Conservation (phyloP, 345 rosid species). For the Gossypium thurberi region DNA sequence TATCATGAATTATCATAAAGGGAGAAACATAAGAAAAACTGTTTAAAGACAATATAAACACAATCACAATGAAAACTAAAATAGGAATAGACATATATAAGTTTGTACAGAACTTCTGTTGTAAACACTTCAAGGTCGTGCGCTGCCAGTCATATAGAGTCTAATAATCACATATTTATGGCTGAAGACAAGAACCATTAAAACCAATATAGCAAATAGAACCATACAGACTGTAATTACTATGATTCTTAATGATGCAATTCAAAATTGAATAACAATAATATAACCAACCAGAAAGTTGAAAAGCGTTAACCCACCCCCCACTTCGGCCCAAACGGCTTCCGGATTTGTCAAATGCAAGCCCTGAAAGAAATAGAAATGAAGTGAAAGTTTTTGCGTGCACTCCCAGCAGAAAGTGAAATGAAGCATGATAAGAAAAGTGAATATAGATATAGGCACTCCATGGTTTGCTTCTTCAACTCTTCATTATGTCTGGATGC, state of each 20-base stretch:
- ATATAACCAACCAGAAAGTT: neutral
- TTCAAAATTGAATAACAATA: neutral
- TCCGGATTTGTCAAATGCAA: slow-evolving; percentile 11
- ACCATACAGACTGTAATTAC: neutral
- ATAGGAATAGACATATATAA: neutral
- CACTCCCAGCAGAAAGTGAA: neutral
- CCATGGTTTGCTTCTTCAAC: neutral
- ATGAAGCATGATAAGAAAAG: neutral
- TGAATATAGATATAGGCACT: neutral
- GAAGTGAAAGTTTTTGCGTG: neutral
- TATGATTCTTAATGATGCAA: neutral
- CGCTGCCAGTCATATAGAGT: neutral
- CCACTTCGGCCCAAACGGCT: slow-evolving; percentile 4
- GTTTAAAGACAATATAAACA: neutral
- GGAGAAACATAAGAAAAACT: neutral
- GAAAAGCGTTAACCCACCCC: neutral
- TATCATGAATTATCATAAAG: neutral
- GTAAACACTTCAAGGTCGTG: neutral
- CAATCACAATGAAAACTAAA: neutral
- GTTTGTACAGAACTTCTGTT: neutral
- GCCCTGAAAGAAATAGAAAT: slow-evolving; percentile 4
- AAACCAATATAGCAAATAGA: neutral
- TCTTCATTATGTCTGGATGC: neutral
- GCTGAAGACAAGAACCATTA: neutral
- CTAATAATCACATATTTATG: neutral